phyloP scores from a whole-genome alignment of 768 basidiomycete genomes.

The Lentinula sp. region DNA sequence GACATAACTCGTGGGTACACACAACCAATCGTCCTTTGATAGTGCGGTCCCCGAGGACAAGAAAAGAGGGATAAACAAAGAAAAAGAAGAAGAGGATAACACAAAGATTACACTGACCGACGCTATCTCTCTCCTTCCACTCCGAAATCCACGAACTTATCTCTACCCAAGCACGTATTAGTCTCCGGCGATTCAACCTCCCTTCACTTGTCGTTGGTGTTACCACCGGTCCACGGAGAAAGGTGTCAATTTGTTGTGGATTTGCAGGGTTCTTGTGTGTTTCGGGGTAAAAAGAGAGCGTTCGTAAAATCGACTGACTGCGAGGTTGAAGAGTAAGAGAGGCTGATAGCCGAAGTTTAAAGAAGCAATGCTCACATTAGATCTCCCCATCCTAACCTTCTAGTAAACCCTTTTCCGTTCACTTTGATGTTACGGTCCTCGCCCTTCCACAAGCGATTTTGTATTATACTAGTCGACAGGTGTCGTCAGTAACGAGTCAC shows the following conservation, averaged over 20 bases:
- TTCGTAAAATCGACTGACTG: background rate
- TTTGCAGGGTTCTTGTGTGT: background rate
- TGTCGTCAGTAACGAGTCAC: conserved; percentile 1
- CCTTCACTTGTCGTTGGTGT: conserved; percentile 41
- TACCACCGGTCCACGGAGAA: conserved; percentile 49
- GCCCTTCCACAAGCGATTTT: conserved; percentile 71
- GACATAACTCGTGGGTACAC: too few species aligned
- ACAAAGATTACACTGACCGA: background rate
- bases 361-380: conserved; percentile 39
- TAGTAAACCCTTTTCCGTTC: conserved; percentile 46
- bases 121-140: conserved; percentile 44
- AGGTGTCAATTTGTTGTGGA: conserved; percentile 30
- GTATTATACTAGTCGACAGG: conserved; percentile 46
- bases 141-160: conserved; percentile 60
- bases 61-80: conserved; percentile 17
- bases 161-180: conserved; percentile 81
- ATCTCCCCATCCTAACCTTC: conserved; percentile 63
- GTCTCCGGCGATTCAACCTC: conserved; percentile 46
- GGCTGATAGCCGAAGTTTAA: background rate
- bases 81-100: background rate
- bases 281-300: background rate
- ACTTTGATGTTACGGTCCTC: conserved; percentile 56
- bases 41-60: conserved; percentile 17
- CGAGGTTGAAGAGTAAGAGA: background rate
- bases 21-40: too few species aligned